phyloP scores from a whole-genome alignment of 2,329 filamentous ascomycete genomes.

The Xylariaceae sp. region DNA sequence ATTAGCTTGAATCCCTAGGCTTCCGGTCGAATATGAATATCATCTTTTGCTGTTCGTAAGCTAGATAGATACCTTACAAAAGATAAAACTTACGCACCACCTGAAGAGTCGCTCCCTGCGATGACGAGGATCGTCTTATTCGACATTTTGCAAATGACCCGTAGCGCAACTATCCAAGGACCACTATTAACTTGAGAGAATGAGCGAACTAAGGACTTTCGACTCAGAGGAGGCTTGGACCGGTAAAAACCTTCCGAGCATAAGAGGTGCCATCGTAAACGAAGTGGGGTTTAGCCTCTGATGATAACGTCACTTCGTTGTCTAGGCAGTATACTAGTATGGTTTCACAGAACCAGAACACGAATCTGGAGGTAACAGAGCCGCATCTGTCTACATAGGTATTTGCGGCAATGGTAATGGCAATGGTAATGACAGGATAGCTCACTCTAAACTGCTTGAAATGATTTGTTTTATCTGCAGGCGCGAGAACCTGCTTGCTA shows the following conservation, averaged over 20 bases:
- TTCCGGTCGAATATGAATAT: neutral
- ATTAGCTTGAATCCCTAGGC: neutral
- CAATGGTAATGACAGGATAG: no score
- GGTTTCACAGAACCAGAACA: neutral
- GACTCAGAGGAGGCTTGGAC: neutral
- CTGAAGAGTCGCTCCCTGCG: constrained; percentile 89
- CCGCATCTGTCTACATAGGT: neutral
- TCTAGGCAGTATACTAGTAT: constrained; percentile 9
- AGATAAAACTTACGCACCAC: constrained; percentile 71
- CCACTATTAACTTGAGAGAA: neutral
- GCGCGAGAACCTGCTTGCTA: neutral
- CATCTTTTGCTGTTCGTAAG: neutral
- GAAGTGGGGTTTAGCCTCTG: constrained; percentile 20
- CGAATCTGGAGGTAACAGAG: neutral
- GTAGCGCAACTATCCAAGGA: neutral
- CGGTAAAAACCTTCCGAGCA: neutral
- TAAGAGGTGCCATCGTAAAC: constrained; percentile 1
- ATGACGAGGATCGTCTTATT: constrained; percentile 73
- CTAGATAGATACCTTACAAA: constrained; percentile 1
- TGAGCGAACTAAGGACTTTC: neutral
- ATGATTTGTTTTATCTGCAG: neutral
- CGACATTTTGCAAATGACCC: constrained; percentile 41
- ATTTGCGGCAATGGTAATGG: neutral
- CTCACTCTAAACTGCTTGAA: neutral
- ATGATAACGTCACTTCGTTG: constrained; percentile 15